Evolutionary conservation across 1,284 basidiomycete species (phyloP).

Genomic region (Fistulina hepatica): DNA sequence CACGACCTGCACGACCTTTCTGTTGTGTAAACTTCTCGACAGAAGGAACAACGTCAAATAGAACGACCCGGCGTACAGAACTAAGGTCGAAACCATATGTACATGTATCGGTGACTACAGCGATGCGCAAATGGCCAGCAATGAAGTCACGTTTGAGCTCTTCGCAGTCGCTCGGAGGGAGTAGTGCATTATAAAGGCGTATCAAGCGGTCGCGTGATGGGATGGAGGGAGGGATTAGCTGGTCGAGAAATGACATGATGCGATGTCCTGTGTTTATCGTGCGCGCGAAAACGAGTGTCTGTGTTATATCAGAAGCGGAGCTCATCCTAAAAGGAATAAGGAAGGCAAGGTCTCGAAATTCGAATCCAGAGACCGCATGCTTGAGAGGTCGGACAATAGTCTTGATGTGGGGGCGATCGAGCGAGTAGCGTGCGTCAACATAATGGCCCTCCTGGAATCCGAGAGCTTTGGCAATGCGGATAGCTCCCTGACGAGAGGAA

Average conservation of each 20-base stretch:
- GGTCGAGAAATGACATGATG: conserved; percentile 12
- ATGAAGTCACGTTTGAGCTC: not conserved
- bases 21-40: conserved; percentile 6
- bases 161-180: conserved; percentile 7
- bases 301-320: conserved; percentile 4
- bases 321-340: conserved; percentile 9
- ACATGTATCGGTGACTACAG: not conserved
- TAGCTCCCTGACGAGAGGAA: conserved; percentile 7
- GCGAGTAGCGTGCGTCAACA: conserved; percentile 12
- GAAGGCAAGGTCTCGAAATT: conserved; percentile 12
- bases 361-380: conserved; percentile 10
- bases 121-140: not conserved
- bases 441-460: conserved; percentile 11
- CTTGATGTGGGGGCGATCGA: conserved; percentile 16
- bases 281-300: conserved; percentile 11
- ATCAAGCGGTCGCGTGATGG: conserved; percentile 8
- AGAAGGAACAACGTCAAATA: not conserved
- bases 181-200: conserved; percentile 11
- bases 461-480: conserved; percentile 6
- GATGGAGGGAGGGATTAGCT: conserved; percentile 7
- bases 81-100: not conserved
- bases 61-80: not conserved
- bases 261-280: conserved; percentile 9
- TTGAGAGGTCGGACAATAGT: conserved; percentile 14
- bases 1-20: conserved; percentile 6